Conservation (phyloP, 1,139 yeast species). For the Protomyces macrosporus region DNA sequence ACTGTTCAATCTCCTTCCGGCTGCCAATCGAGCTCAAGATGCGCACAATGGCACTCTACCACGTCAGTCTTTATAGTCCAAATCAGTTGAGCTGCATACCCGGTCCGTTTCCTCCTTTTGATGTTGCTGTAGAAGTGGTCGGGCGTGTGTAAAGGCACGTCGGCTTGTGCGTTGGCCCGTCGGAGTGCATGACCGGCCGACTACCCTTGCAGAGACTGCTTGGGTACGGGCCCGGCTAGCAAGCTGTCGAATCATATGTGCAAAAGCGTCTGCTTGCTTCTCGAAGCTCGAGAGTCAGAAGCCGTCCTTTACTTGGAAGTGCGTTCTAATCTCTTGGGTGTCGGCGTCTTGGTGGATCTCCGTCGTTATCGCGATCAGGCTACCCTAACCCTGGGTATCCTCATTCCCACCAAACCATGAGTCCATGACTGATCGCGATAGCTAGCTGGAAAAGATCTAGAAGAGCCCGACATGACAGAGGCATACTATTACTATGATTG, state of each 20-base stretch:
- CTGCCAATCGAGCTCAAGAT: conserved; percentile 92
- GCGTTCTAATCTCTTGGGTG: too few relatives aligned
- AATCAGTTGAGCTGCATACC: neutral
- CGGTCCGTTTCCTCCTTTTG: conserved; percentile 25
- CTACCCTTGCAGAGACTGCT: neutral
- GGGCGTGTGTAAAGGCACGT: neutral
- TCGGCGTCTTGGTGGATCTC: too few relatives aligned
- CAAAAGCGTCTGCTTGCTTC: too few relatives aligned
- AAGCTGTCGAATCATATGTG: neutral
- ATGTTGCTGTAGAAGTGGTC: conserved; percentile 2
- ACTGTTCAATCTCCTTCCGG: conserved; percentile 95
- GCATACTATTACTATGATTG: too few relatives aligned
- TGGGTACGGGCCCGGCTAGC: neutral
- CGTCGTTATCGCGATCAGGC: too few relatives aligned
- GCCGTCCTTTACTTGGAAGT: too few relatives aligned
- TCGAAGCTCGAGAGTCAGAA: too few relatives aligned
- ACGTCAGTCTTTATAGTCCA: neutral
- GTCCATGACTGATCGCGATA: too few relatives aligned
- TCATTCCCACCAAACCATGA: too few relatives aligned
- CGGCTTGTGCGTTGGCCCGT: neutral
- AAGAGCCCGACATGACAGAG: too few relatives aligned
- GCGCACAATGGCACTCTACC: conserved; percentile 52
- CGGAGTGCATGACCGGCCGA: neutral
- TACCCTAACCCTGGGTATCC: too few relatives aligned
- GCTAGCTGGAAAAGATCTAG: too few relatives aligned